These are phyloP conservation scores for Pseudogymnoascus pannorum DNA, from an alignment of 2,329 filamentous ascomycete genomes.

Conservation along the genomic window DNA sequence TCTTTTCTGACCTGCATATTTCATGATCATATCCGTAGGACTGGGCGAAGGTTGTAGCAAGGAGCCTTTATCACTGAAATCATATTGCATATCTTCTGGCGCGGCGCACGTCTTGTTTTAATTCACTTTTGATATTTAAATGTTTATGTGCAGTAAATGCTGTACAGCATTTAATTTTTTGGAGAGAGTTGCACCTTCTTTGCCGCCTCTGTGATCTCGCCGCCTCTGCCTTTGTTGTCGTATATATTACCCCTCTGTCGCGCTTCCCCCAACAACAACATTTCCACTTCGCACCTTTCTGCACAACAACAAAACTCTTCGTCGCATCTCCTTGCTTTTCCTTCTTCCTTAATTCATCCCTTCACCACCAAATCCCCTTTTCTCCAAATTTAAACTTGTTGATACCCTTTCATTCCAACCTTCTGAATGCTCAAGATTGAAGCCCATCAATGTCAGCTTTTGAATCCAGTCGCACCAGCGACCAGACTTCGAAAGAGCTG, in stretches of 20 bases:
- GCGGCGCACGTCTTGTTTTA: background rate
- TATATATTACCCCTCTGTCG: background rate
- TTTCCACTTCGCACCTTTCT: background rate
- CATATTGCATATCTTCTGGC: background rate
- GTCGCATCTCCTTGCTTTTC: background rate
- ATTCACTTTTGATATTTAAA: background rate
- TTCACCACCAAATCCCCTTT: slow-evolving; percentile 1
- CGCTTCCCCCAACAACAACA: background rate
- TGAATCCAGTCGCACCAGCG: background rate
- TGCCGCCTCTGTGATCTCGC: background rate
- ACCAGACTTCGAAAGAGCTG: background rate
- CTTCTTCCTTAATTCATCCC: slow-evolving; percentile 5
- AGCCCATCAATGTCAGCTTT: background rate
- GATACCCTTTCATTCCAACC: slow-evolving; percentile 4
- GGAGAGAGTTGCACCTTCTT: background rate
- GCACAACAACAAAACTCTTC: background rate
- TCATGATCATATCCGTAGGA: background rate
- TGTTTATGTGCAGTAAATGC: background rate
- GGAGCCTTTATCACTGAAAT: background rate
- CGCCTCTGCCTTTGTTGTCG: background rate
- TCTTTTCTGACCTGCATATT: background rate
- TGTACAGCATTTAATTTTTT: background rate
- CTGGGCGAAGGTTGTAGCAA: background rate
- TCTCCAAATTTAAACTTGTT: slow-evolving; percentile 1
- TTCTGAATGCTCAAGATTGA: background rate